Conservation (phyloP, 306 rosid species). For the Cucumis melo region DNA sequence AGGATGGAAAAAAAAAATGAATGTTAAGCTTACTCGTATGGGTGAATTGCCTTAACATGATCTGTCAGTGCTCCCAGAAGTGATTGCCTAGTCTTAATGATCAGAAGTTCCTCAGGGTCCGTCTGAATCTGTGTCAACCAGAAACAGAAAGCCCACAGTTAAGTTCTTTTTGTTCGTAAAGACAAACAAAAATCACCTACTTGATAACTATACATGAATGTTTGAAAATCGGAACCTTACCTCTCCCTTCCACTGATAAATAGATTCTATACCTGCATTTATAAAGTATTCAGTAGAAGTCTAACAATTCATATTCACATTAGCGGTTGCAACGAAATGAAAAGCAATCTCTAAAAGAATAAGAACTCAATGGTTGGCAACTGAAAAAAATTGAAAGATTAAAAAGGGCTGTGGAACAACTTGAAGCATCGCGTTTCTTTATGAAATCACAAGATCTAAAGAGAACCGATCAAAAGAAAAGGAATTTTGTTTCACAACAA, state of each 20-base stretch:
- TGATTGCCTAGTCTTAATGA: conserved; percentile 82
- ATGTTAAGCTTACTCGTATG: conserved; percentile 53
- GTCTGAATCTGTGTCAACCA: conserved; percentile 50
- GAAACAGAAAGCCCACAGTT: conserved; percentile 1
- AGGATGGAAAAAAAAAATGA: neutral
- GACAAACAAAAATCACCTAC: neutral
- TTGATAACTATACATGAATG: neutral
- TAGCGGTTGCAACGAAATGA: neutral
- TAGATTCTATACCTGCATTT: conserved; percentile 63
- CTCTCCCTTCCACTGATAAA: conserved; percentile 90
- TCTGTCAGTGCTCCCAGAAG: conserved; percentile 70
- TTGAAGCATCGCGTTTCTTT: neutral
- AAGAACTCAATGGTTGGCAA: neutral
- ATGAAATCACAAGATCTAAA: neutral
- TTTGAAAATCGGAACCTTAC: conserved; percentile 24
- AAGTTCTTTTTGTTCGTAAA: neutral
- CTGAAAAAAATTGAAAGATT: no score
- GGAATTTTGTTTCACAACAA: neutral
- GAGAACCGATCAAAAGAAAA: neutral
- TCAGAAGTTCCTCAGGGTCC: conserved; percentile 77
- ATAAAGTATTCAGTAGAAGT: conserved; percentile 6
- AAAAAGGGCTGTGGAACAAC: neutral
- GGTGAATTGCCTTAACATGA: conserved; percentile 75
- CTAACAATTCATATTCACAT: neutral
- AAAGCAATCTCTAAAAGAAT: neutral